phyloP scores from a whole-genome alignment of 1,284 basidiomycete genomes.

The Ceratobasidium sp. region DNA sequence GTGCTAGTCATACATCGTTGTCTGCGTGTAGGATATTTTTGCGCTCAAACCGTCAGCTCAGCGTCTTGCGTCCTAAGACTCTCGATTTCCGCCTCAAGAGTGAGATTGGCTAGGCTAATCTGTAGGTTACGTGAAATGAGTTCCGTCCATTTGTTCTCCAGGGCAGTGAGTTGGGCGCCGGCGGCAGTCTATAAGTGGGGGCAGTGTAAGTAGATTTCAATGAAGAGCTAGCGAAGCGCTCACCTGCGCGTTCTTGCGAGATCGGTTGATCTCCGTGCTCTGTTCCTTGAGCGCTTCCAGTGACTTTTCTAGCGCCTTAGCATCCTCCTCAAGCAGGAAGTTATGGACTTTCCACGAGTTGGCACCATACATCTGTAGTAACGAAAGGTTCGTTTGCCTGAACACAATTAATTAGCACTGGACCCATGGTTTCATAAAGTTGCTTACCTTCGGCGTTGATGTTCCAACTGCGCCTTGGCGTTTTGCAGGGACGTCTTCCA shows the following conservation, averaged over 20 bases:
- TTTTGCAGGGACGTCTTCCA: conserved; percentile 83
- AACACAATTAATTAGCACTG: conserved; percentile 22
- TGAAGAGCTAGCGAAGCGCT: conserved; percentile 47
- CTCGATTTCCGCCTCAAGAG: conserved; percentile 76
- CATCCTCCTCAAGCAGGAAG: conserved; percentile 82
- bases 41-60: conserved; percentile 43
- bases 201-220: conserved; percentile 47
- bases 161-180: conserved; percentile 77
- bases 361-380: conserved; percentile 87
- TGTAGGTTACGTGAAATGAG: conserved; percentile 87
- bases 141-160: conserved; percentile 90
- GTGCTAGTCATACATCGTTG: neutral
- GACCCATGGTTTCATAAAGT: neutral
- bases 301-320: conserved; percentile 76
- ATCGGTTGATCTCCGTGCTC: conserved; percentile 84
- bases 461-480: conserved; percentile 87
- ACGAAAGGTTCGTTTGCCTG: conserved; percentile 84
- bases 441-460: conserved; percentile 83
- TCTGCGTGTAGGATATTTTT: conserved; percentile 24
- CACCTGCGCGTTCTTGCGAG: conserved; percentile 86
- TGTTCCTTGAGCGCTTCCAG: conserved; percentile 77
- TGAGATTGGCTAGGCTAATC: conserved; percentile 91
- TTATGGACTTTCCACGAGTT: conserved; percentile 94
- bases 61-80: conserved; percentile 51
- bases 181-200: conserved; percentile 65